Conservation (phyloP, 768 basidiomycete species). For the Chalciporus pseudorubinellus region DNA sequence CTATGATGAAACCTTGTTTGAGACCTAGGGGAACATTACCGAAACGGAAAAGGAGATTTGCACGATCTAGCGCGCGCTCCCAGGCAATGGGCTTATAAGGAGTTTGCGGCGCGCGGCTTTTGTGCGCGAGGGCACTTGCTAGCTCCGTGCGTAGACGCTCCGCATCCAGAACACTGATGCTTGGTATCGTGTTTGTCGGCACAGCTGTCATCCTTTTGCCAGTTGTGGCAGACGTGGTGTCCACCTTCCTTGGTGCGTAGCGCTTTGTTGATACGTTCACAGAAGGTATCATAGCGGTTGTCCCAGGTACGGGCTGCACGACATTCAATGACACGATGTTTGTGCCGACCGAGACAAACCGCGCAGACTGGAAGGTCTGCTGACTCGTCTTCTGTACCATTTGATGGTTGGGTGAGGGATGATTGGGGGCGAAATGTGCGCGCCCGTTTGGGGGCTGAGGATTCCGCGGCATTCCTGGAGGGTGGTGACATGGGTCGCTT, state of each 20-base stretch:
- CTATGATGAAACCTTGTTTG: too few relatives aligned
- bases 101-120: not conserved
- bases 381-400: not conserved
- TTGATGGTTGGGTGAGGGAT: not conserved
- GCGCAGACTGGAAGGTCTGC: constrained; percentile 19
- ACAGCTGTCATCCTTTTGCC: not conserved
- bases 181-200: not conserved
- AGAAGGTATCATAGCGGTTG: constrained; percentile 1
- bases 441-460: not conserved
- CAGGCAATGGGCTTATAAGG: not conserved
- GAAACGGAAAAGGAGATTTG: too few relatives aligned
- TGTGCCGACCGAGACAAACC: constrained; percentile 34
- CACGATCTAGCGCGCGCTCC: not conserved
- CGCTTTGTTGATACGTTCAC: not conserved
- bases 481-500: not conserved
- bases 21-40: too few relatives aligned
- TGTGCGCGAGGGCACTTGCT: not conserved
- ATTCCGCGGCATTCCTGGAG: not conserved
- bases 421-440: not conserved
- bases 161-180: not conserved
- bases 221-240: not conserved
- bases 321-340: constrained; percentile 26
- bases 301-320: constrained; percentile 21
- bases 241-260: not conserved
- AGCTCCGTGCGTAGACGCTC: not conserved